These are phyloP conservation scores for Hemileccinum rubropunctum DNA, from an alignment of 768 basidiomycete genomes.

Conservation along the genomic window DNA sequence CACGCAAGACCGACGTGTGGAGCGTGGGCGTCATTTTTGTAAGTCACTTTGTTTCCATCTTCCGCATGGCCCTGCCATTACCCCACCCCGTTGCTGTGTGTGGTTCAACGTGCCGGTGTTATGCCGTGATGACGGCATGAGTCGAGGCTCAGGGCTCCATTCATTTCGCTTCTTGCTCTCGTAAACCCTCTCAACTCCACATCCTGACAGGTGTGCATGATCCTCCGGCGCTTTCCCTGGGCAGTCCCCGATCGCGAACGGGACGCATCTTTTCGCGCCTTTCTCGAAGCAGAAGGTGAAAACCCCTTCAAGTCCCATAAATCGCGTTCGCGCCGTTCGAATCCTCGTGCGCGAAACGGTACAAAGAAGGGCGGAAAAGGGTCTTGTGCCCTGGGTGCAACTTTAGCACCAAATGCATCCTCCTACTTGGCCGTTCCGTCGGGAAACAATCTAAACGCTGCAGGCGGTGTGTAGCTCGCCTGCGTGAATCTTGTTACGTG, in stretches of 20 bases:
- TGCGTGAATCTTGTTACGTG: neutral
- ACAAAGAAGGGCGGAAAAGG: constrained; percentile 5
- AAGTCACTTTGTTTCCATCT: constrained; percentile 20
- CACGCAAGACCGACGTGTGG: constrained; percentile 98
- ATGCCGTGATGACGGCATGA: constrained; percentile 3
- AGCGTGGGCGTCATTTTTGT: constrained; percentile 97
- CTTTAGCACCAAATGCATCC: neutral
- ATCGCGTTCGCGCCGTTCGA: constrained; percentile 15
- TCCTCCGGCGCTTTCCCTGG: constrained; percentile 97
- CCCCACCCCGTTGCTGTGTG: neutral
- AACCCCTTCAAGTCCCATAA: constrained; percentile 38
- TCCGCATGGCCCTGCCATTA: neutral
- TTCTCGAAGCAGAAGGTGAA: constrained; percentile 92
- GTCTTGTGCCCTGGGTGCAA: neutral
- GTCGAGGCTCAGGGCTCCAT: neutral
- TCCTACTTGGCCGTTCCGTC: constrained; percentile 4
- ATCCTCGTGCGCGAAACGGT: constrained; percentile 2
- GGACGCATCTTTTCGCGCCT: constrained; percentile 88
- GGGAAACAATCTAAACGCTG: constrained; percentile 1
- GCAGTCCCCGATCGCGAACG: constrained; percentile 95
- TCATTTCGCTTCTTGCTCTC: constrained; percentile 5
- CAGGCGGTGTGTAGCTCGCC: constrained; percentile 23
- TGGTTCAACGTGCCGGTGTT: neutral
- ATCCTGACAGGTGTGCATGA: constrained; percentile 66
- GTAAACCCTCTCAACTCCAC: constrained; percentile 12